Conservation (phyloP, 2,329 filamentous ascomycete genomes). For the Epichloe sibirici region DNA sequence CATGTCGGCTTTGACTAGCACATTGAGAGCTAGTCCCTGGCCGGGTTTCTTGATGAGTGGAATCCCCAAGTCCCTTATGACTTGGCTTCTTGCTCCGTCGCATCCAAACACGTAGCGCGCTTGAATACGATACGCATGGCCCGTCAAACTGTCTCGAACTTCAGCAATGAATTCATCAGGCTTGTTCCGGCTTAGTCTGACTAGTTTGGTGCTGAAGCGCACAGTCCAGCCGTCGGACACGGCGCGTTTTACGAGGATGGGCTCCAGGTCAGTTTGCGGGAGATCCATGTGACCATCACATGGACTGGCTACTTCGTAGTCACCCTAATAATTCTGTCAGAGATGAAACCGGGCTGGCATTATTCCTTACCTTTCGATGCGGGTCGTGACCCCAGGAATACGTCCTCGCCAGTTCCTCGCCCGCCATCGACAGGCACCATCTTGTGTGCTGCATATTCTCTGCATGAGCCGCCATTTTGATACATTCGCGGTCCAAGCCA, state of each 20-base stretch:
- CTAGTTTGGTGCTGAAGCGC: slow-evolving; percentile 24
- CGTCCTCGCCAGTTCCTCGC: slow-evolving; percentile 36
- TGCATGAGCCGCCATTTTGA: slow-evolving; percentile 23
- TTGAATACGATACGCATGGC: slow-evolving; percentile 27
- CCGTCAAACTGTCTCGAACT: slow-evolving; percentile 24
- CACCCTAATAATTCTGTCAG: slow-evolving; percentile 19
- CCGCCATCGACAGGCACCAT: slow-evolving; percentile 41
- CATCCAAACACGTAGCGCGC: slow-evolving; percentile 44
- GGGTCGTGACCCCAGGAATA: slow-evolving; percentile 41
- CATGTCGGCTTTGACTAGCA: slow-evolving; percentile 34
- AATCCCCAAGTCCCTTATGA: slow-evolving; percentile 24
- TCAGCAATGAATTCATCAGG: slow-evolving; percentile 16
- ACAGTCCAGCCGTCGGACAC: slow-evolving; percentile 22
- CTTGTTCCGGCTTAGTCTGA: slow-evolving; percentile 16
- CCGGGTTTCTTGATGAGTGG: slow-evolving; percentile 30
- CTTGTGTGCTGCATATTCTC: slow-evolving; percentile 35
- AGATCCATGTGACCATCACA: slow-evolving; percentile 28
- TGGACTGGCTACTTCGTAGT: slow-evolving; percentile 29
- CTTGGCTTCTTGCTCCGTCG: slow-evolving; percentile 32
- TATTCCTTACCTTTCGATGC: slow-evolving; percentile 21
- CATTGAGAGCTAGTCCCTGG: slow-evolving; percentile 26
- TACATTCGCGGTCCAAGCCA: slow-evolving; percentile 30
- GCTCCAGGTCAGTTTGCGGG: slow-evolving; percentile 30
- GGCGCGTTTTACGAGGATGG: slow-evolving; percentile 26
- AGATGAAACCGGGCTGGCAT: neutral